phyloP scores from a whole-genome alignment of 2,329 filamentous ascomycete genomes.

The Trichoderma aggressivum region DNA sequence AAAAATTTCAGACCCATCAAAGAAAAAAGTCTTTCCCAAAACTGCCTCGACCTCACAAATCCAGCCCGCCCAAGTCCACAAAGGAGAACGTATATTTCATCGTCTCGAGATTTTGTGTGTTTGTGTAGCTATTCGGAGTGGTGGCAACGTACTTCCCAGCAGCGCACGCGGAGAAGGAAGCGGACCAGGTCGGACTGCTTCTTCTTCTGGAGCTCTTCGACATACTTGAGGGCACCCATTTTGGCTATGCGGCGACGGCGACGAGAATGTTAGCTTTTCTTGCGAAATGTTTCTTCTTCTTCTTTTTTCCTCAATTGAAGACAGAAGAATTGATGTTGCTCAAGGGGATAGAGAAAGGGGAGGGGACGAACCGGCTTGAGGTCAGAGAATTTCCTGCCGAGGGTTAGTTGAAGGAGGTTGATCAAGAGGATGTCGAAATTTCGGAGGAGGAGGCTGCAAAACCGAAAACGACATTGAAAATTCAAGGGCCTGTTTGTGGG shows the following conservation, averaged over 20 bases:
- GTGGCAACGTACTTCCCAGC: constrained; percentile 92
- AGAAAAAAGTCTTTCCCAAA: background rate
- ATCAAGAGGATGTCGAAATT: constrained; percentile 31
- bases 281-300: background rate
- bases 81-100: constrained; percentile 8
- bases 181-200: constrained; percentile 99
- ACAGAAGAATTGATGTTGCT: background rate
- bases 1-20: background rate
- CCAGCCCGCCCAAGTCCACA: constrained; percentile 17
- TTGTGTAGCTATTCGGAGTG: constrained; percentile 24
- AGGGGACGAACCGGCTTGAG: constrained; percentile 37
- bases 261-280: constrained; percentile 12
- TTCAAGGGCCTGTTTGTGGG: constrained; percentile 36
- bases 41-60: constrained; percentile 9
- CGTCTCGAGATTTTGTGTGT: background rate
- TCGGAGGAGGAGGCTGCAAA: constrained; percentile 25
- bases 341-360: background rate
- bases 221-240: constrained; percentile 99
- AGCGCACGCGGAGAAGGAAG: constrained; percentile 99
- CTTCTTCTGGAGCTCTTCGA: constrained; percentile 99
- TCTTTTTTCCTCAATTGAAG: background rate
- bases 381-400: constrained; percentile 34
- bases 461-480: constrained; percentile 35
- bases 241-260: constrained; percentile 47
- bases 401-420: constrained; percentile 35